Evolutionary conservation across 768 basidiomycete genomes (phyloP), one percentile per base, ranked within the genome.

Genomic region (Trametes maxima): DNA sequence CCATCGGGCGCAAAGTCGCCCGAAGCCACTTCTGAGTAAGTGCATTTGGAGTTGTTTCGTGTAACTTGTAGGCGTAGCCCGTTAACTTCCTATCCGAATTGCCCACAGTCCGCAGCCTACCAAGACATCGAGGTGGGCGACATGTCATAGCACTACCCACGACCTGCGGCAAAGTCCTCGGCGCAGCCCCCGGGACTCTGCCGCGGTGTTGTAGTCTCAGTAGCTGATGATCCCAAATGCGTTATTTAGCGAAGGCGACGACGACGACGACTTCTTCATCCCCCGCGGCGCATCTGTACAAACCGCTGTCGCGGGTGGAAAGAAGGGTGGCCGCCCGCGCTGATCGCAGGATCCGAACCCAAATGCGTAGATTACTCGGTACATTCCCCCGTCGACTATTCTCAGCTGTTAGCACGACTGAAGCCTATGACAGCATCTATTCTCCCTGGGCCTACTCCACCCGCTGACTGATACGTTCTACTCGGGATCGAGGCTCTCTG

Each of bases 311-410:
- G 54, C 37, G 2, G 60, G 60, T 0, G 22, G 43, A 39, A 50
- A 50, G 42, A 61, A 56, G 49, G 54, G 54, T 21, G 50, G 42
- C 19, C 54, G 60, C 8, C 60, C 60, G 2, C 60, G 54, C 7
- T 56, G 42, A 54, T n/a, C 52, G 7, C 12, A n/a, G 28, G 5
- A n/a, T n/a, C 19, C 22, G 3, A 10, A 4, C 4, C 2, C 13
- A 28, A 28, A 17, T 19, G 12, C 33, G 47, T 49, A 1, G 16
- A 13, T 12, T 24, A 19, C 45, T 24, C 8, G 8, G 45, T 22
- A 22, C 19, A 11, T 46, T 19, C 10, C 25, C 14, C 24, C 24
- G 25, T 11, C 24, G n/a, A 17, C 12, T 13, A 24, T 8, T 3
- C 47, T 33, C 47, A 8, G 8, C 8, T 8, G 28, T 33, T 3